These are phyloP conservation scores for Lentinula edodes DNA, from an alignment of 768 basidiomycete genomes.

Conservation along the genomic window DNA sequence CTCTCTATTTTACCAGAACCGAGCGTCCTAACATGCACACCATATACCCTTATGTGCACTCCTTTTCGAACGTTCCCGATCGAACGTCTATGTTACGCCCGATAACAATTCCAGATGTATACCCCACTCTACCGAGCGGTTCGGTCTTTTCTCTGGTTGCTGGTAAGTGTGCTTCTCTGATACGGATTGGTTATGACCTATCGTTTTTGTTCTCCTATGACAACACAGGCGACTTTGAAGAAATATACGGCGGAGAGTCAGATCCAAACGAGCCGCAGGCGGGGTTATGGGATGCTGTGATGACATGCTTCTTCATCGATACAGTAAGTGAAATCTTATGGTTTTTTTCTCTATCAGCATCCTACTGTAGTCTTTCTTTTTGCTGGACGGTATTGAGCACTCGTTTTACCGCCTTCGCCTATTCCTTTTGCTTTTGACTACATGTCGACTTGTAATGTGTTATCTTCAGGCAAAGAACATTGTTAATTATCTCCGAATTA, in stretches of 20 bases:
- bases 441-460: neutral
- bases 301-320: slow-evolving; percentile 98
- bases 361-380: neutral
- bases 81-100: slow-evolving; percentile 57
- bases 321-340: slow-evolving; percentile 50
- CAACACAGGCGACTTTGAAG: slow-evolving; percentile 75
- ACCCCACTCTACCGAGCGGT: slow-evolving; percentile 60
- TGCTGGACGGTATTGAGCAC: neutral
- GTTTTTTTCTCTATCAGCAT: too few species aligned
- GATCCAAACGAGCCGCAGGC: slow-evolving; percentile 59
- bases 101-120: slow-evolving; percentile 77
- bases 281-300: slow-evolving; percentile 81
- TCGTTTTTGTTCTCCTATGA: slow-evolving; percentile 12
- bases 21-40: slow-evolving; percentile 61
- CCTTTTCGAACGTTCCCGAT: slow-evolving; percentile 77
- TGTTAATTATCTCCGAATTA: slow-evolving; percentile 82
- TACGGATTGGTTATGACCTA: neutral
- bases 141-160: slow-evolving; percentile 83
- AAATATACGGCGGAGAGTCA: slow-evolving; percentile 69
- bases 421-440: neutral
- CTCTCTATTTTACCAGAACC: slow-evolving; percentile 37
- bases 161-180: slow-evolving; percentile 29
- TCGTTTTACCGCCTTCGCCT: neutral
- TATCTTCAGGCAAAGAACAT: slow-evolving; percentile 79
- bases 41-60: slow-evolving; percentile 87